Conservation (phyloP, 345 rosid species). For the Linum trigynum region DNA sequence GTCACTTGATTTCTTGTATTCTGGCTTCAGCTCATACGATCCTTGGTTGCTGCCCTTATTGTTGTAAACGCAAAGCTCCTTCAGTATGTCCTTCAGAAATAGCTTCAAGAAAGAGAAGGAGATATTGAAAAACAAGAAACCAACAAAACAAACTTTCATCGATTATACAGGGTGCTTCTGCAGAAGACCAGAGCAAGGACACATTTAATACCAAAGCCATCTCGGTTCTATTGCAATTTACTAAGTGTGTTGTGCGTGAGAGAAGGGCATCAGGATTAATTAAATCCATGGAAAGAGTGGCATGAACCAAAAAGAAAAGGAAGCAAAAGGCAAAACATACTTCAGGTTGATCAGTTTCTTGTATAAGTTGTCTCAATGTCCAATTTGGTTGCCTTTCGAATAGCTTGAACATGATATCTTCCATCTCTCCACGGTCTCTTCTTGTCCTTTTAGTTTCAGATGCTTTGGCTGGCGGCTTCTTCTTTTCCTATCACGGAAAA, state of each 20-base stretch:
- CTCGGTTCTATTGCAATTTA: no score
- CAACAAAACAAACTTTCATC: neutral
- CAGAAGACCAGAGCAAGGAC: neutral
- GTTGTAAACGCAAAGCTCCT: conserved; percentile 78
- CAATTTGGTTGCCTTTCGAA: conserved; percentile 87
- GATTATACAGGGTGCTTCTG: neutral
- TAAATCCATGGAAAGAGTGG: no score
- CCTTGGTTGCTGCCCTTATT: conserved; percentile 86
- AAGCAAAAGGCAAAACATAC: conserved; percentile 23
- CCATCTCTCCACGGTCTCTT: conserved; percentile 88
- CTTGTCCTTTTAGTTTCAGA: conserved; percentile 70
- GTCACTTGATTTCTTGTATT: conserved; percentile 53
- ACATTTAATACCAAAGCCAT: no score
- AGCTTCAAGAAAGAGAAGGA: conserved; percentile 40
- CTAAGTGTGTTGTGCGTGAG: neutral
- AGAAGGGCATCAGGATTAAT: neutral
- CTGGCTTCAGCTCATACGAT: conserved; percentile 84
- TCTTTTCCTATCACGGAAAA: conserved; percentile 55
- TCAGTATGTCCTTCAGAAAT: conserved; percentile 75
- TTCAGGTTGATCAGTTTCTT: conserved; percentile 90
- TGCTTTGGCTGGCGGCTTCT: conserved; percentile 44
- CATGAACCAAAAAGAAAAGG: neutral
- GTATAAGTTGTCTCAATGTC: conserved; percentile 65
- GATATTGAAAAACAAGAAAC: neutral
- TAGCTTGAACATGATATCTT: conserved; percentile 76